Conservation (phyloP, 2,329 filamentous ascomycete genomes). For the Aspergillus chevalieri region DNA sequence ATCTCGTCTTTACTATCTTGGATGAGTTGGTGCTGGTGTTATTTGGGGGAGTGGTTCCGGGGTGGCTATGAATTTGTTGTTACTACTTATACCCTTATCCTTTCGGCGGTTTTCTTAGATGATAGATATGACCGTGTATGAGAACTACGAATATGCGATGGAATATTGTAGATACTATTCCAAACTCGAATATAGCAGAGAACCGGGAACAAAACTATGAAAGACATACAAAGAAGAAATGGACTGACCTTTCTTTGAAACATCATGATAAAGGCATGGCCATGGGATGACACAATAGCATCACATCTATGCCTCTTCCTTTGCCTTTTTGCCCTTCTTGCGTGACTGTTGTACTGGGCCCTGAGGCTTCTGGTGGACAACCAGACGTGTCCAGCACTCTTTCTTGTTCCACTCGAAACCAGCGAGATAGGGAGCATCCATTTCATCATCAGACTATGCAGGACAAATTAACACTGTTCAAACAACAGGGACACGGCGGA, state of each 20-base stretch:
- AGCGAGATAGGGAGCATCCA: slow-evolving; percentile 78
- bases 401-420: slow-evolving; percentile 97
- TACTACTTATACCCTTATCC: neutral
- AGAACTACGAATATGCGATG: too few relatives aligned
- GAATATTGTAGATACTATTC: neutral
- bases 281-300: neutral
- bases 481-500: neutral
- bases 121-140: too few relatives aligned
- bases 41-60: slow-evolving; percentile 41
- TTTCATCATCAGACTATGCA: slow-evolving; percentile 76
- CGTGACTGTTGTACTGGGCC: slow-evolving; percentile 42
- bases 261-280: neutral
- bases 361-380: slow-evolving; percentile 77
- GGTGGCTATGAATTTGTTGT: neutral
- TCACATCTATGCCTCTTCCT: slow-evolving; percentile 29
- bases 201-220: neutral
- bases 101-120: neutral
- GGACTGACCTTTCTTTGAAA: neutral
- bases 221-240: slow-evolving; percentile 3
- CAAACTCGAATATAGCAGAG: too few relatives aligned
- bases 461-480: neutral
- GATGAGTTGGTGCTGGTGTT: slow-evolving; percentile 64
- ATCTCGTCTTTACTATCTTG: slow-evolving; percentile 64
- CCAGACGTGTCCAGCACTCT: slow-evolving; percentile 78
- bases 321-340: slow-evolving; percentile 62